A percentile compares a stretch with the other conserved stretches of the same genome.
Evolutionary conservation across 2,329 filamentous ascomycete genomes (phyloP).

Genomic region (Ascochyta viciae-villosae): DNA sequence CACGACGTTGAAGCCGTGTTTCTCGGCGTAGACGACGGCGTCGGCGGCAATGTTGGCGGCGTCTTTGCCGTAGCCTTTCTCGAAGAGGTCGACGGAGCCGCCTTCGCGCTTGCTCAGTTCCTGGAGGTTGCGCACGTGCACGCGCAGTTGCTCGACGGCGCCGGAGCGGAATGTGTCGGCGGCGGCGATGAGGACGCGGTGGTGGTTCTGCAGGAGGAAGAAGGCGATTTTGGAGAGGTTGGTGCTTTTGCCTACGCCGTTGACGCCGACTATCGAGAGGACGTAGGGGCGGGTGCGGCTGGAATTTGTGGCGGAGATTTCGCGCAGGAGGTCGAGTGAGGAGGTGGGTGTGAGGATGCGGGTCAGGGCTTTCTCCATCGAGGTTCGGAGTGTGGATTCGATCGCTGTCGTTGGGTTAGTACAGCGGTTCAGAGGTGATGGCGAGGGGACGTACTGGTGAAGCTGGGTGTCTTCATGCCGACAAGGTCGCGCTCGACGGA

Average conservation of each 20-base stretch:
- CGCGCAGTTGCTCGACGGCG: conserved; percentile 94
- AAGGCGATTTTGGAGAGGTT: conserved; percentile 98
- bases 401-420: conserved; percentile 59
- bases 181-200: conserved; percentile 90
- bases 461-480: conserved; percentile 88
- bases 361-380: conserved; percentile 89
- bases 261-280: conserved; percentile 97
- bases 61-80: conserved; percentile 98
- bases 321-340: conserved; percentile 90
- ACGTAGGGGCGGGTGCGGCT: conserved; percentile 81
- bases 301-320: conserved; percentile 78
- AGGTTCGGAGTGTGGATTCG: conserved; percentile 79
- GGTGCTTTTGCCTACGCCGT: conserved; percentile 97
- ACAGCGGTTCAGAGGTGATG: background rate
- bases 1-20: conserved; percentile 86
- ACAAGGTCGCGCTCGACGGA: conserved; percentile 89
- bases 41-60: conserved; percentile 95
- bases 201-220: conserved; percentile 96
- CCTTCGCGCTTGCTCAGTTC: conserved; percentile 87
- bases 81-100: conserved; percentile 83
- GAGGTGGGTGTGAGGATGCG: conserved; percentile 97
- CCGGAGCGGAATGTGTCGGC: conserved; percentile 97
- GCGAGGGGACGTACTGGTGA: conserved; percentile 67
- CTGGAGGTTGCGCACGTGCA: conserved; percentile 91
- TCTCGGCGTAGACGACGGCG: conserved; percentile 80